A percentile compares a stretch with the other conserved stretches of the same genome.
These are phyloP conservation scores for Gaertneriomyces semiglobifer DNA, from an alignment of 192 early-diverging fungal species.

Conservation along the genomic window DNA sequence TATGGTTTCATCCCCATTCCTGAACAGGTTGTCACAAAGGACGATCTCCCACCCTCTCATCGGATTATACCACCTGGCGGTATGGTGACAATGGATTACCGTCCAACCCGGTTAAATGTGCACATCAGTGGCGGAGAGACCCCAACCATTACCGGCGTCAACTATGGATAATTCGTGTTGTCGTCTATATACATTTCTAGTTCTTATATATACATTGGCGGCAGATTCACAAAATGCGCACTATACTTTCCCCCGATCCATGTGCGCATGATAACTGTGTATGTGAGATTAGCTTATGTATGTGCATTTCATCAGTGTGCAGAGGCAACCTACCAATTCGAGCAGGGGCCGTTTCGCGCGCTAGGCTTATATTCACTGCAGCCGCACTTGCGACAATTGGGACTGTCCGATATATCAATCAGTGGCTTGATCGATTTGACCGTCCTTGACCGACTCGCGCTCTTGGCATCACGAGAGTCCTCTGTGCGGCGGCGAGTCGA, in stretches of 20 bases:
- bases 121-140: slow-evolving; percentile 28
- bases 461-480: background rate
- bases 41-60: slow-evolving; percentile 37
- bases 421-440: slow-evolving; percentile 26
- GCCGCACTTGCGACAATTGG: slow-evolving; percentile 43
- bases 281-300: too few species aligned
- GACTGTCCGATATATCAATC: slow-evolving; percentile 39
- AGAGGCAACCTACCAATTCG: slow-evolving; percentile 20
- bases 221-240: background rate
- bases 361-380: slow-evolving; percentile 39
- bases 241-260: too few species aligned
- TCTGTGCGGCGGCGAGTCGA: background rate
- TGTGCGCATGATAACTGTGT: too few species aligned
- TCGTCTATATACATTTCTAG: background rate
- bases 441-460: background rate
- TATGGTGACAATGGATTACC: slow-evolving; percentile 48
- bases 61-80: slow-evolving; percentile 38
- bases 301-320: background rate
- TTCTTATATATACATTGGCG: background rate
- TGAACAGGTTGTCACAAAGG: slow-evolving; percentile 33
- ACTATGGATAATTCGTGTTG: background rate
- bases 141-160: too few species aligned
- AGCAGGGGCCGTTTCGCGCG: slow-evolving; percentile 2
- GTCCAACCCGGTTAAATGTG: slow-evolving; percentile 45
- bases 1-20: background rate